Conservation (phyloP, 768 basidiomycete species). For the Calocybe cyanea region DNA sequence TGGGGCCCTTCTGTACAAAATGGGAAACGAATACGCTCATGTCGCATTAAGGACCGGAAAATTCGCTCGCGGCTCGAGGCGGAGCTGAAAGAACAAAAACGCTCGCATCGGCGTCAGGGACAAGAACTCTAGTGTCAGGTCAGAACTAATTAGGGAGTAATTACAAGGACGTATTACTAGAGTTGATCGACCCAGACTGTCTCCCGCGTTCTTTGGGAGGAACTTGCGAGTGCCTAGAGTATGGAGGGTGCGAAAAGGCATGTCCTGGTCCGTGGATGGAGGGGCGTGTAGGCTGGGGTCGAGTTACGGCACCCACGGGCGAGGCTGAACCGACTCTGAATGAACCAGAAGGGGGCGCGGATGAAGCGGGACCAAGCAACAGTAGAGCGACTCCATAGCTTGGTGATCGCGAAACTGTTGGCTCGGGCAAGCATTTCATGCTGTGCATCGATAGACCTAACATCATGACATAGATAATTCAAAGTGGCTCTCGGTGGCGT, state of each 20-base stretch:
- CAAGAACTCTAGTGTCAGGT: too few species aligned
- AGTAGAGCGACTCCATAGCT: too few species aligned
- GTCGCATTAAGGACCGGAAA: slow-evolving; percentile 38
- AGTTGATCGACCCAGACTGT: slow-evolving; percentile 59
- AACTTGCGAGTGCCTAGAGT: slow-evolving; percentile 53
- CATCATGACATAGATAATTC: too few species aligned
- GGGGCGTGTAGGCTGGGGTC: slow-evolving; percentile 49
- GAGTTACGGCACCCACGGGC: slow-evolving; percentile 15
- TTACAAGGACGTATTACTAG: slow-evolving; percentile 53
- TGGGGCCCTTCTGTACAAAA: slow-evolving; percentile 74
- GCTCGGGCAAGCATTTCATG: too few species aligned
- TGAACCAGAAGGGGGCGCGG: neutral
- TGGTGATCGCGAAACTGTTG: too few species aligned
- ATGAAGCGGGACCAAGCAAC: too few species aligned
- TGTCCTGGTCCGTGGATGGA: slow-evolving; percentile 73
- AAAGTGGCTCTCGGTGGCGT: too few species aligned
- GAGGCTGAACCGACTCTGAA: neutral
- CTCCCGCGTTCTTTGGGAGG: slow-evolving; percentile 63
- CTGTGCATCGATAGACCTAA: too few species aligned
- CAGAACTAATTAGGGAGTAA: slow-evolving; percentile 57
- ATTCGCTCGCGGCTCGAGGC: too few species aligned
- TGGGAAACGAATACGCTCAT: slow-evolving; percentile 72
- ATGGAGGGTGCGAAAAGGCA: slow-evolving; percentile 58
- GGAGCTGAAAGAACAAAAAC: too few species aligned
- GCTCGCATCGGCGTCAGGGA: too few species aligned